These are phyloP conservation scores for Pisolithus sp. DNA, from an alignment of 768 basidiomycete genomes.

Conservation along the genomic window DNA sequence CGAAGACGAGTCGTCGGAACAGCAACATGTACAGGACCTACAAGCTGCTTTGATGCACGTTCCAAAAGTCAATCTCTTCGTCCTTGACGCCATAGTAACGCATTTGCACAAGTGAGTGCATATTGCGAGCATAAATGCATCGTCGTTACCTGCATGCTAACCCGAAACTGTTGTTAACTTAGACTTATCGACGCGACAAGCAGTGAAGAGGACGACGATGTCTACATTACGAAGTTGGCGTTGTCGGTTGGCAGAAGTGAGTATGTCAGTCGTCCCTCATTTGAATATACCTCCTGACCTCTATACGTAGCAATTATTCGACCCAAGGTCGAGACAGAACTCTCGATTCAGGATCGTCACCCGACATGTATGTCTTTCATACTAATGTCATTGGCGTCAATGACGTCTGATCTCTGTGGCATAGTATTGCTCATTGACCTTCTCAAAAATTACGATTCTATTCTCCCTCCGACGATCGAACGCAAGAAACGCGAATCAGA, in stretches of 20 bases:
- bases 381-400: neutral
- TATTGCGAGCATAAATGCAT: slow-evolving; percentile 3
- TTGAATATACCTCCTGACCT: neutral
- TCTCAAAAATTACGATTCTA: slow-evolving; percentile 60
- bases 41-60: slow-evolving; percentile 58
- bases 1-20: slow-evolving; percentile 49
- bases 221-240: slow-evolving; percentile 83
- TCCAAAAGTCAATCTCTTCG: slow-evolving; percentile 74
- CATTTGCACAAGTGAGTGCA: slow-evolving; percentile 63
- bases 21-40: slow-evolving; percentile 59
- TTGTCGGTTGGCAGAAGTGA: slow-evolving; percentile 81
- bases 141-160: neutral
- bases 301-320: slow-evolving; percentile 59
- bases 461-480: slow-evolving; percentile 76
- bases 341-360: slow-evolving; percentile 90
- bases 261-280: slow-evolving; percentile 22
- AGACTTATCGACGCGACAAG: slow-evolving; percentile 68
- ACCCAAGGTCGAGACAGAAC: slow-evolving; percentile 73
- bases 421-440: slow-evolving; percentile 83
- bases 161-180: slow-evolving; percentile 3
- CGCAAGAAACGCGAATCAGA: slow-evolving; percentile 86
- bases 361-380: slow-evolving; percentile 46
- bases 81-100: slow-evolving; percentile 69
- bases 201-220: slow-evolving; percentile 65
- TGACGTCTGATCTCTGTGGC: neutral